Conservation (phyloP, 2,329 filamentous ascomycete species). For the Aspergillus quadricinctus region DNA sequence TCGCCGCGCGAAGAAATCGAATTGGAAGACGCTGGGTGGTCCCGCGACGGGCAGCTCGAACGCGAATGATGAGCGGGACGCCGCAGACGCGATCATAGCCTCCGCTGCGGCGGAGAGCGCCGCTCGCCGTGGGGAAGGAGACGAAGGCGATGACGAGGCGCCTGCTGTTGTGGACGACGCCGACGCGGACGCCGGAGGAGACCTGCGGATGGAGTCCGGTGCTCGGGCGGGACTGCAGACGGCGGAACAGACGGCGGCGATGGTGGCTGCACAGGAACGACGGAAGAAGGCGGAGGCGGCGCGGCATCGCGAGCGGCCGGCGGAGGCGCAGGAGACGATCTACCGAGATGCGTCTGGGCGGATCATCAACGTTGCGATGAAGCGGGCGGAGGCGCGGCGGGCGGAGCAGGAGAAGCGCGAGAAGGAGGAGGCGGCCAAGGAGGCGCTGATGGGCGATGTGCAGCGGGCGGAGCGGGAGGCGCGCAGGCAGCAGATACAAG, state of each 20-base stretch:
- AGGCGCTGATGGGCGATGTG: constrained; percentile 77
- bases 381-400: constrained; percentile 77
- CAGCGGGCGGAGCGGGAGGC: constrained; percentile 66
- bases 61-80: constrained; percentile 53
- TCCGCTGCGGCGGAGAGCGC: constrained; percentile 64
- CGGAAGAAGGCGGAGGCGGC: constrained; percentile 45
- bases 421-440: constrained; percentile 61
- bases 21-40: constrained; percentile 69
- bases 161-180: constrained; percentile 41
- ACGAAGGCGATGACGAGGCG: constrained; percentile 49
- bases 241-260: constrained; percentile 69
- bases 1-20: constrained; percentile 70
- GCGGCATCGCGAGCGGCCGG: constrained; percentile 34
- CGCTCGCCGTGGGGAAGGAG: constrained; percentile 43
- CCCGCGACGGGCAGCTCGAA: constrained; percentile 6
- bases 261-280: constrained; percentile 62
- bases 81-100: constrained; percentile 74
- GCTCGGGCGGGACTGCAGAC: constrained; percentile 83
- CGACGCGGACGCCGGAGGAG: constrained; percentile 31
- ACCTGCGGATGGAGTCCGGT: constrained; percentile 76
- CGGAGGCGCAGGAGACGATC: constrained; percentile 70
- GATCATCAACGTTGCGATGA: constrained; percentile 91
- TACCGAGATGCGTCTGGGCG: constrained; percentile 92
- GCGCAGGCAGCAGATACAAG: constrained; percentile 64
- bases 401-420: constrained; percentile 67